phyloP scores from a whole-genome alignment of 2,329 filamentous ascomycete species.

The Pseudogymnoascus sp. region DNA sequence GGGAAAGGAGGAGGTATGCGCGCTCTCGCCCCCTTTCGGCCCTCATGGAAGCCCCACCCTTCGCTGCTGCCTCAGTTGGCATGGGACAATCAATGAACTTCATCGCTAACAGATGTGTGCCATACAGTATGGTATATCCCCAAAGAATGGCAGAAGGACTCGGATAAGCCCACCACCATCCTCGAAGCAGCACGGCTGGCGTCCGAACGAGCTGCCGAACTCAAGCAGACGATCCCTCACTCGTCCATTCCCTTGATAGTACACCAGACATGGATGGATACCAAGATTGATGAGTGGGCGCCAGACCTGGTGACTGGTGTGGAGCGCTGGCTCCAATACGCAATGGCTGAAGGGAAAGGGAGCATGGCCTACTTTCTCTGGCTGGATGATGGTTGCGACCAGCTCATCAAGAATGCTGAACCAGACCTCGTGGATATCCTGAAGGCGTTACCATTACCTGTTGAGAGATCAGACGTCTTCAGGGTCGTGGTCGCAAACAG shows the following conservation, averaged over 20 bases:
- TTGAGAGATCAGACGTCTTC: constrained; percentile 29
- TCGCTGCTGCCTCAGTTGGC: neutral
- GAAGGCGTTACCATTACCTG: constrained; percentile 21
- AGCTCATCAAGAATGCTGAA: constrained; percentile 25
- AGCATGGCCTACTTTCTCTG: constrained; percentile 31
- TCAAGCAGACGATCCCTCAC: constrained; percentile 16
- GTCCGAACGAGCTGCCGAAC: constrained; percentile 13
- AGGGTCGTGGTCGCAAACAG: constrained; percentile 28
- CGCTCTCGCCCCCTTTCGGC: neutral
- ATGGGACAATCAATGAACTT: neutral
- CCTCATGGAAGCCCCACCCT: neutral
- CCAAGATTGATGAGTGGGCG: constrained; percentile 24
- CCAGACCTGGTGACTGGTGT: constrained; percentile 21
- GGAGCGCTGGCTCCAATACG: constrained; percentile 26
- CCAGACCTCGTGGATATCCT: constrained; percentile 22
- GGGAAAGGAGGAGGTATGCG: constrained; percentile 3
- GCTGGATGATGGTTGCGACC: constrained; percentile 27
- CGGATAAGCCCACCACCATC: constrained; percentile 19
- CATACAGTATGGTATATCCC: constrained; percentile 12
- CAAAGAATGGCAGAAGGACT: neutral
- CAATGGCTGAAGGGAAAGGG: constrained; percentile 13
- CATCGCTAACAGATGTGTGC: neutral
- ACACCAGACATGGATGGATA: constrained; percentile 30
- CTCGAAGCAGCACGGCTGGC: constrained; percentile 26
- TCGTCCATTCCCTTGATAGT: constrained; percentile 28